phyloP scores from a whole-genome alignment of 352 stramenopile species.

The Phytopythium kandeliae region DNA sequence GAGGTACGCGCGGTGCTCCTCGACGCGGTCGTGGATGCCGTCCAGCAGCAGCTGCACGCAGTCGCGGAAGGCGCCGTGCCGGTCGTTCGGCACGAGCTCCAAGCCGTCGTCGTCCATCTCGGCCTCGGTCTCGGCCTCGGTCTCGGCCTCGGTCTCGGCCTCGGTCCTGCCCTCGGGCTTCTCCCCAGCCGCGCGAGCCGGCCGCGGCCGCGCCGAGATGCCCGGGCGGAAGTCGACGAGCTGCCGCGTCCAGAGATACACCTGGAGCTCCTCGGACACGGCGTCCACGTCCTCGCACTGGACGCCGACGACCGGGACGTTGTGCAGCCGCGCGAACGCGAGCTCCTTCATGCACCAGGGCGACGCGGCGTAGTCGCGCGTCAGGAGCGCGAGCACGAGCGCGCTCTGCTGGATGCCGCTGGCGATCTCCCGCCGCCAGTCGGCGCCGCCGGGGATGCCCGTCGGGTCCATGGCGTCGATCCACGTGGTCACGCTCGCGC shows the following conservation, averaged over 20 bases:
- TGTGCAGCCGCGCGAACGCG: slow-evolving; percentile 82
- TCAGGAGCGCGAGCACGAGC: slow-evolving; percentile 68
- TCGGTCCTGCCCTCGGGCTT: not conserved
- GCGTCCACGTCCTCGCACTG: slow-evolving; percentile 72
- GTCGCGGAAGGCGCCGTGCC: slow-evolving; percentile 58
- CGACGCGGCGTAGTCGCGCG: slow-evolving; percentile 65
- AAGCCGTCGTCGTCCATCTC: slow-evolving; percentile 8
- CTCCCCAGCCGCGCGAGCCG: no score
- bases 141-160: slow-evolving; percentile 2
- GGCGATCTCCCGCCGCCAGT: slow-evolving; percentile 81
- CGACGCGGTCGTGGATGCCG: slow-evolving; percentile 79
- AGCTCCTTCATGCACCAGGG: slow-evolving; percentile 88
- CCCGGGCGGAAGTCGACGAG: slow-evolving; percentile 72
- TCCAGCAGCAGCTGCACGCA: slow-evolving; percentile 68
- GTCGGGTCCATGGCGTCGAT: slow-evolving; percentile 83
- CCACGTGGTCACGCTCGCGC: slow-evolving; percentile 74
- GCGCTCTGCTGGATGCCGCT: slow-evolving; percentile 68
- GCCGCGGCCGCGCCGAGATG: slow-evolving; percentile 11
- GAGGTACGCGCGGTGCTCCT: slow-evolving; percentile 58
- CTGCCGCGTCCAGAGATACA: slow-evolving; percentile 85
- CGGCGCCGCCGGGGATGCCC: slow-evolving; percentile 68
- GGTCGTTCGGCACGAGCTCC: slow-evolving; percentile 33
- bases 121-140: not conserved
- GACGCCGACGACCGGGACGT: slow-evolving; percentile 78
- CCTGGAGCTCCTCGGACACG: slow-evolving; percentile 76